Evolutionary conservation across 192 early-diverging fungal genomes (phyloP).

Genomic region (Funneliformis geosporum): DNA sequence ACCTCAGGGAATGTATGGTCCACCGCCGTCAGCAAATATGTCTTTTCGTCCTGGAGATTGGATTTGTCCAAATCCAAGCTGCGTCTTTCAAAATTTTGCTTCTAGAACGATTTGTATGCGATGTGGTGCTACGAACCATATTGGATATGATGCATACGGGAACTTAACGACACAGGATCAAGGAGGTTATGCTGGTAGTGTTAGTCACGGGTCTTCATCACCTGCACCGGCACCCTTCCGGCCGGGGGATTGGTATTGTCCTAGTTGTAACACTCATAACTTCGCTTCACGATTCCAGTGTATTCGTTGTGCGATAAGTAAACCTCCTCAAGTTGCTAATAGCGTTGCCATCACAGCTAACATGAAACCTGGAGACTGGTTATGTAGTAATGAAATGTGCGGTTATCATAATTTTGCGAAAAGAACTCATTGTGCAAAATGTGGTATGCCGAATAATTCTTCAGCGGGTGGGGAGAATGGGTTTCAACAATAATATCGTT

Average conservation of each 20-base stretch:
- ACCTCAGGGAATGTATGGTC: conserved; percentile 40
- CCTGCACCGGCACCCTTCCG: conserved; percentile 49
- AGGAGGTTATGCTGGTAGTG: conserved; percentile 37
- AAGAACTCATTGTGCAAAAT: conserved; percentile 48
- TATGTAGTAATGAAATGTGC: conserved; percentile 48
- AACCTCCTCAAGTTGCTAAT: conserved; percentile 38
- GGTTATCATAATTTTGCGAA: conserved; percentile 57
- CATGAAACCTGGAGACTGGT: conserved; percentile 56
- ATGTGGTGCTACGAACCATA: conserved; percentile 50
- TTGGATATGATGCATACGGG: conserved; percentile 35
- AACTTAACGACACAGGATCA: conserved; percentile 16
- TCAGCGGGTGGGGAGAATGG: conserved; percentile 27
- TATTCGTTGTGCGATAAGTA: conserved; percentile 53
- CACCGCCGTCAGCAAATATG: conserved; percentile 36
- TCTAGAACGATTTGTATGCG: conserved; percentile 67
- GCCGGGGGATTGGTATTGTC: conserved; percentile 71
- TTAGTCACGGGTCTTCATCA: conserved; percentile 24
- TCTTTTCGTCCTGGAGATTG: conserved; percentile 70
- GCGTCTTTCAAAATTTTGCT: conserved; percentile 78
- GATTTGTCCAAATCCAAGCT: conserved; percentile 67
- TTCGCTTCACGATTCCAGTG: conserved; percentile 69
- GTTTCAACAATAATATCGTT: background rate
- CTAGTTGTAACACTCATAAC: conserved; percentile 65
- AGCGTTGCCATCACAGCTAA: conserved; percentile 4
- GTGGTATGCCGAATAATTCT: conserved; percentile 34